phyloP scores from a whole-genome alignment of 768 basidiomycete genomes.

The Calocybe cyanea region DNA sequence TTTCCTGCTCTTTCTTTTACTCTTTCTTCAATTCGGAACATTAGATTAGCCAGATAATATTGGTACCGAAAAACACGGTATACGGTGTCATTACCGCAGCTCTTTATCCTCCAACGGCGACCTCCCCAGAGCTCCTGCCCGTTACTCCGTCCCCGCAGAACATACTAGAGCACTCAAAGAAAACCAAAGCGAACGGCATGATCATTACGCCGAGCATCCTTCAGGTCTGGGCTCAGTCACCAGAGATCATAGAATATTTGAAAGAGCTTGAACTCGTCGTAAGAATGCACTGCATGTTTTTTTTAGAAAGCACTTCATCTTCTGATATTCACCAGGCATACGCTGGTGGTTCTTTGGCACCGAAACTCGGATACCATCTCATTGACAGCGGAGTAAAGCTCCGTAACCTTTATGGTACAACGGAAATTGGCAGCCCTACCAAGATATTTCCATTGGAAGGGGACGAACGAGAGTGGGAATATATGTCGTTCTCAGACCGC shows the following conservation, averaged over 20 bases:
- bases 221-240: slow-evolving; percentile 22
- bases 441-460: neutral
- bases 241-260: slow-evolving; percentile 20
- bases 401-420: slow-evolving; percentile 19
- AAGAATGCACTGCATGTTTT: neutral
- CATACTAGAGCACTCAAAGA: slow-evolving; percentile 21
- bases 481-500: slow-evolving; percentile 21
- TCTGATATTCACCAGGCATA: slow-evolving; percentile 16
- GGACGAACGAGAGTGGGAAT: slow-evolving; percentile 29
- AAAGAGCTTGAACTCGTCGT: slow-evolving; percentile 25
- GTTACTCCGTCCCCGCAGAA: slow-evolving; percentile 30
- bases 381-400: slow-evolving; percentile 25
- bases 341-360: slow-evolving; percentile 26
- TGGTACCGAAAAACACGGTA: slow-evolving; percentile 20
- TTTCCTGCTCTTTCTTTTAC: too few species aligned
- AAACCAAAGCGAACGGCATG: slow-evolving; percentile 16
- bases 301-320: neutral
- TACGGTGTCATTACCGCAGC: slow-evolving; percentile 14
- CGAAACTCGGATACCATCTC: slow-evolving; percentile 26
- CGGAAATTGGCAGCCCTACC: slow-evolving; percentile 24
- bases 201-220: slow-evolving; percentile 26
- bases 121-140: slow-evolving; percentile 17
- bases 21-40: too few species aligned
- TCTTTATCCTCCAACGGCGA: slow-evolving; percentile 23
- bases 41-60: too few species aligned